Conservation (phyloP, 768 basidiomycete genomes). For the Mycena filopes region DNA sequence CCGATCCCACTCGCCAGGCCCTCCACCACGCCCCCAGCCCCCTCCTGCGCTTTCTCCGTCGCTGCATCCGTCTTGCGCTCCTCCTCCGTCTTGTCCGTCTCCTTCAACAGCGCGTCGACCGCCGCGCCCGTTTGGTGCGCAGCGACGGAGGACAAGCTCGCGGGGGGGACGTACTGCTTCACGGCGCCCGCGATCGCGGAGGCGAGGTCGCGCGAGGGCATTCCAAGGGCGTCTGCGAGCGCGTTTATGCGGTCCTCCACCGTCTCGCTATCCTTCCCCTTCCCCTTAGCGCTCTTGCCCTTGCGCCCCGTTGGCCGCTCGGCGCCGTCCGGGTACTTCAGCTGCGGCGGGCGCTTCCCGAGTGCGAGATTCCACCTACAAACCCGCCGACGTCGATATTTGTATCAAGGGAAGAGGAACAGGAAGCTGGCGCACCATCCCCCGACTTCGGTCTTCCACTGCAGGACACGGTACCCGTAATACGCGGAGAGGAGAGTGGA, state of each 20-base stretch:
- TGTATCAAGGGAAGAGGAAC: neutral
- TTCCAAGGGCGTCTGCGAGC: slow-evolving; percentile 70
- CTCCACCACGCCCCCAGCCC: slow-evolving; percentile 40
- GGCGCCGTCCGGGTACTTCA: slow-evolving; percentile 8
- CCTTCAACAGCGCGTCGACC: slow-evolving; percentile 51
- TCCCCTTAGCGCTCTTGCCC: slow-evolving; percentile 11
- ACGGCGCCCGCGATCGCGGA: slow-evolving; percentile 71
- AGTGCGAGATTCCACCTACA: slow-evolving; percentile 60
- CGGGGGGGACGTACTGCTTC: slow-evolving; percentile 67
- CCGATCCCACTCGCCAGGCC: slow-evolving; percentile 48
- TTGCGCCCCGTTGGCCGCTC: slow-evolving; percentile 19
- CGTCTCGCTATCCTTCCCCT: slow-evolving; percentile 31
- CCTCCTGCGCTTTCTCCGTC: slow-evolving; percentile 31
- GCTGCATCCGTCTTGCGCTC: slow-evolving; percentile 14
- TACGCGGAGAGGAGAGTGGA: slow-evolving; percentile 56
- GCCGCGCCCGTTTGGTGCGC: slow-evolving; percentile 58
- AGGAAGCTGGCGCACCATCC: slow-evolving; percentile 53
- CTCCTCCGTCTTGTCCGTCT: slow-evolving; percentile 31
- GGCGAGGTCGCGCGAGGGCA: slow-evolving; percentile 69
- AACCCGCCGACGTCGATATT: neutral
- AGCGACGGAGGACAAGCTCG: slow-evolving; percentile 66
- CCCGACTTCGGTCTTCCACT: slow-evolving; percentile 63
- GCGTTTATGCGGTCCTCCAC: slow-evolving; percentile 69
- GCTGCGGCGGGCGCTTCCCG: slow-evolving; percentile 47
- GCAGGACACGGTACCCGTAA: slow-evolving; percentile 60